Conservation (phyloP, 2,329 filamentous ascomycete genomes). For the Colletotrichum phormii region DNA sequence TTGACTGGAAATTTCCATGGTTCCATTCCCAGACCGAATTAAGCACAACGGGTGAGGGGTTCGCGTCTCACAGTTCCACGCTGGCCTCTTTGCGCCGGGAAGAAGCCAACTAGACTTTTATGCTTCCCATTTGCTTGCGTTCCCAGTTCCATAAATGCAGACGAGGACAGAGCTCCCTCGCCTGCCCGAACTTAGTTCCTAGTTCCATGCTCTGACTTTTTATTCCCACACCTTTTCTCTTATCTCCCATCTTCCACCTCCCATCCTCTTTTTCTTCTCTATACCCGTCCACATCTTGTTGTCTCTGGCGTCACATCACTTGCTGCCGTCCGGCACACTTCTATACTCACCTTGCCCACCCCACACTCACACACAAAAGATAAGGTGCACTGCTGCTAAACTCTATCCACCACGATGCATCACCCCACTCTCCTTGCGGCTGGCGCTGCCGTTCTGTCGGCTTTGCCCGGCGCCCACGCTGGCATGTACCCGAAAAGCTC, state of each 20-base stretch:
- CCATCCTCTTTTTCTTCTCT: background rate
- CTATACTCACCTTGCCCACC: conserved; percentile 12
- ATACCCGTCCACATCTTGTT: background rate
- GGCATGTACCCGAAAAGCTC: conserved; percentile 88
- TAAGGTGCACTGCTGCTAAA: conserved; percentile 7
- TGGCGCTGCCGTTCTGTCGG: conserved; percentile 73
- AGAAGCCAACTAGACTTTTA: conserved; percentile 41
- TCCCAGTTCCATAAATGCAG: conserved; percentile 12
- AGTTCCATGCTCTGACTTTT: conserved; percentile 10
- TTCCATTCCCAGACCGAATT: conserved; percentile 30
- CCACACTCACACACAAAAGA: background rate
- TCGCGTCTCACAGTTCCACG: conserved; percentile 49
- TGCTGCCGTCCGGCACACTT: conserved; percentile 15
- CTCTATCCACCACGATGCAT: conserved; percentile 59
- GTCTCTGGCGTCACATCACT: conserved; percentile 32
- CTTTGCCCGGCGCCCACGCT: conserved; percentile 73
- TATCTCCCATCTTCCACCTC: background rate
- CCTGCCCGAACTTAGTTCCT: conserved; percentile 9
- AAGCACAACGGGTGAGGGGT: conserved; percentile 29
- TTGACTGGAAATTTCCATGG: conserved; percentile 36
- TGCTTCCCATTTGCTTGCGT: background rate
- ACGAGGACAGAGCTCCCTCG: background rate
- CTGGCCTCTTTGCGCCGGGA: conserved; percentile 55
- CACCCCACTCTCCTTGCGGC: conserved; percentile 63
- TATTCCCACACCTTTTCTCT: background rate